Evolutionary conservation across 148 eudicot genomes (phyloP).

Genomic region (Oxyria digyna): DNA sequence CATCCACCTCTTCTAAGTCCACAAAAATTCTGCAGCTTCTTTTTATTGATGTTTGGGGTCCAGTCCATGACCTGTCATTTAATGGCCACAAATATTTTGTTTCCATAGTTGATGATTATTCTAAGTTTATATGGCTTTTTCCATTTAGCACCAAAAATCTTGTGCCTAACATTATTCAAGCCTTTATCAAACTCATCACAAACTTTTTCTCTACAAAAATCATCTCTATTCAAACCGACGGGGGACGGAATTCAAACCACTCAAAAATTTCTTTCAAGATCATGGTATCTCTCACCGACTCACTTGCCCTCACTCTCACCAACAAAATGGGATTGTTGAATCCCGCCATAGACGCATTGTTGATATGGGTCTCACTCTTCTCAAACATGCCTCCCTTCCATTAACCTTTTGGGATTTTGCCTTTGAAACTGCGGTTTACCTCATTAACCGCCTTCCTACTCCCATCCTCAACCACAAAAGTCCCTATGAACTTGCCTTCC

Average conservation of each 20-base stretch:
- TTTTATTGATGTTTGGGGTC: not conserved
- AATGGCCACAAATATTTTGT: not conserved
- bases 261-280: too few relatives aligned
- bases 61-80: not conserved
- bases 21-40: not conserved
- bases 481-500: not conserved
- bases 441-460: not conserved
- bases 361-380: not conserved
- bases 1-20: not conserved
- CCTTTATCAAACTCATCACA: not conserved
- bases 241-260: not conserved
- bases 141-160: not conserved
- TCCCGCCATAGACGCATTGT: not conserved
- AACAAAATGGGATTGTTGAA: not conserved
- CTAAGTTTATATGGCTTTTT: not conserved
- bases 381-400: not conserved
- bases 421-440: not conserved
- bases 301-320: not conserved
- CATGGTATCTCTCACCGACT: not conserved
- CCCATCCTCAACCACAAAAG: not conserved
- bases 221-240: too few relatives aligned
- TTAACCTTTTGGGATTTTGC: not conserved
- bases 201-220: not conserved
- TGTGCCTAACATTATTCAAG: not conserved
- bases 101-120: not conserved